These are phyloP conservation scores for Bipolaris gigantea DNA, from an alignment of 2,329 filamentous ascomycete genomes.

Conservation along the genomic window DNA sequence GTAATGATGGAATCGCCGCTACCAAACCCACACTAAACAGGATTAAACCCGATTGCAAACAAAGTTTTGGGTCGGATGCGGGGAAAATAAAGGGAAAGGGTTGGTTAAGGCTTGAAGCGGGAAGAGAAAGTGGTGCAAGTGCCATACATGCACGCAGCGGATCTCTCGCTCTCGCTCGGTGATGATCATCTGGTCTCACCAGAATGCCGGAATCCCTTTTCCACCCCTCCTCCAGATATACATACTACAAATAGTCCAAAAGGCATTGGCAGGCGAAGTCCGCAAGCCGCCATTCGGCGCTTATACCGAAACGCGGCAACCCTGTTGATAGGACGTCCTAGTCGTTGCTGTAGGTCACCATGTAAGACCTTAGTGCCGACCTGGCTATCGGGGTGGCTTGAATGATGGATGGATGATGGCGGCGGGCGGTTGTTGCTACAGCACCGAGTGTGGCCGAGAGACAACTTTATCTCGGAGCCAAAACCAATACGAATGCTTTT, in stretches of 20 bases:
- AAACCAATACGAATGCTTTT: no score
- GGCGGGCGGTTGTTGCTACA: neutral
- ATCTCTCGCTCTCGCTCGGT: neutral
- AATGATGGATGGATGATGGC: neutral
- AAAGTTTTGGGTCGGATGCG: constrained; percentile 9
- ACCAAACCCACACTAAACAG: no score
- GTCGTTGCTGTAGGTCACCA: constrained; percentile 18
- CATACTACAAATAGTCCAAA: neutral
- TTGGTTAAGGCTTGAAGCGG: constrained; percentile 1
- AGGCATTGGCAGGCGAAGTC: constrained; percentile 29
- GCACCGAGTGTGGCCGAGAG: constrained; percentile 14
- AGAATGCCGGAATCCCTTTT: neutral
- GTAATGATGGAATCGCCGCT: no score
- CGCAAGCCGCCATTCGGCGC: constrained; percentile 19
- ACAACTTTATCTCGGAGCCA: constrained; percentile 15
- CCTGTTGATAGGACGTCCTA: constrained; percentile 21
- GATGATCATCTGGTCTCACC: neutral
- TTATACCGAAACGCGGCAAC: constrained; percentile 20
- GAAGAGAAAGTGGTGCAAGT: neutral
- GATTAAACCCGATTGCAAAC: no score
- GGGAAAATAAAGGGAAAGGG: neutral
- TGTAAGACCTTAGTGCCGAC: constrained; percentile 23
- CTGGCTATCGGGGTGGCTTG: constrained; percentile 29
- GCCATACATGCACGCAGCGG: neutral
- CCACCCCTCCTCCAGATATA: neutral